Conservation (phyloP, 495 filamentous ascomycete species). For the Parathielavia hyrcaniae region DNA sequence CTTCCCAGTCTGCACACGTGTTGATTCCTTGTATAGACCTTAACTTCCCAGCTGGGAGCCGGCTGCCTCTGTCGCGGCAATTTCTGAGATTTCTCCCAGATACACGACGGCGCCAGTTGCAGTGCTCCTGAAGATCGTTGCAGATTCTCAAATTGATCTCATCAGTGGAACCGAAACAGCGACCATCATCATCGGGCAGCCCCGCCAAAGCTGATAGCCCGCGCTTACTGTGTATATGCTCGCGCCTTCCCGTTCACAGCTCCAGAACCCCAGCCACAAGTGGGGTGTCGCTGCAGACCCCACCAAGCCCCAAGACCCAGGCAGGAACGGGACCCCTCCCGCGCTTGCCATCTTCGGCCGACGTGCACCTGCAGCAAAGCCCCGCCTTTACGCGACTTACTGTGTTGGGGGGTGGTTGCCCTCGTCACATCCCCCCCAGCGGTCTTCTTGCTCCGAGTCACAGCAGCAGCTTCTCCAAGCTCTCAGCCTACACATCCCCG, state of each 20-base stretch:
- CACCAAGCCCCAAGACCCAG: too few relatives aligned
- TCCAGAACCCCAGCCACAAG: conserved; percentile 9
- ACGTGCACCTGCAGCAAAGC: conserved; percentile 6
- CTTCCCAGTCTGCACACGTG: conserved; percentile 5
- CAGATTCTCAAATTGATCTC: neutral
- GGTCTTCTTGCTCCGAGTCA: conserved; percentile 14
- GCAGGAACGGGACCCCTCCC: conserved; percentile 13
- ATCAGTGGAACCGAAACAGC: neutral
- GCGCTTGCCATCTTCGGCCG: conserved; percentile 9
- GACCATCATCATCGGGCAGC: conserved; percentile 10
- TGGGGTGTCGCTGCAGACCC: conserved; percentile 11
- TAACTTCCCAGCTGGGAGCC: neutral
- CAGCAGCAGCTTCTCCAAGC: neutral
- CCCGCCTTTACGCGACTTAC: conserved; percentile 15
- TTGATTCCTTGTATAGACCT: neutral
- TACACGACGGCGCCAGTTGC: neutral
- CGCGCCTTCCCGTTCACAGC: conserved; percentile 18
- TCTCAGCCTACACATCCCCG: neutral
- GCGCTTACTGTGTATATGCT: conserved; percentile 8
- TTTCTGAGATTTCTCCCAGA: neutral
- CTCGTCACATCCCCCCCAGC: conserved; percentile 9
- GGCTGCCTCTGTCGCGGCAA: neutral
- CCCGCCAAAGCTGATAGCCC: conserved; percentile 11
- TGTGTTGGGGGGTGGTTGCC: conserved; percentile 7
- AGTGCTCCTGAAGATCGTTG: neutral